Percentiles rank a stretch among this genome's conserved stretches.
Conservation (phyloP, 108 stramenopile species). For the Fistulifera pelliculosa region DNA sequence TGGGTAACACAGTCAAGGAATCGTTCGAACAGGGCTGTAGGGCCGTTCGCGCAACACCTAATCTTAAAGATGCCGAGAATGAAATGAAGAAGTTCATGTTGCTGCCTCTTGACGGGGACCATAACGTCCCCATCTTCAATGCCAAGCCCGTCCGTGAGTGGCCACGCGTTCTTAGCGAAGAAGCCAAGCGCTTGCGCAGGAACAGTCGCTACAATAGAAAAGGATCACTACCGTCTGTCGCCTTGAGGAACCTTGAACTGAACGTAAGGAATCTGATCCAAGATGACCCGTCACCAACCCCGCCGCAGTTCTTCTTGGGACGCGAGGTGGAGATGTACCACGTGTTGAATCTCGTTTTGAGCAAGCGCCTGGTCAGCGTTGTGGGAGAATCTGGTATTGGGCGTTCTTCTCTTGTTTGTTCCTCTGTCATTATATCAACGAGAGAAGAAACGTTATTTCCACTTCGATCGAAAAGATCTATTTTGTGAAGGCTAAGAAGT, state of each 20-base stretch:
- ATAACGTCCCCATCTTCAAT: slow-evolving; percentile 69
- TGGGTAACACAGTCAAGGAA: slow-evolving; percentile 69
- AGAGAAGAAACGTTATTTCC: slow-evolving; percentile 39
- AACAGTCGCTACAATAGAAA: slow-evolving; percentile 11
- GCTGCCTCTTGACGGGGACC: slow-evolving; percentile 72
- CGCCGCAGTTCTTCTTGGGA: slow-evolving; percentile 76
- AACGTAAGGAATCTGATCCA: slow-evolving; percentile 44
- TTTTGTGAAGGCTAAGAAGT: slow-evolving; percentile 40
- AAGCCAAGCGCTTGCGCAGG: slow-evolving; percentile 9
- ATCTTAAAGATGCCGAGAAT: slow-evolving; percentile 43
- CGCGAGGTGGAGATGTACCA: slow-evolving; percentile 75
- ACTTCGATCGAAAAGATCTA: slow-evolving; percentile 42
- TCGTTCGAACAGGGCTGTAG: slow-evolving; percentile 82
- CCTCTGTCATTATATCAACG: slow-evolving; percentile 76
- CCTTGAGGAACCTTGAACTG: slow-evolving; percentile 14
- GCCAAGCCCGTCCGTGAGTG: slow-evolving; percentile 49
- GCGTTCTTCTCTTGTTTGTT: slow-evolving; percentile 54
- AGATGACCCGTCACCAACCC: slow-evolving; percentile 60
- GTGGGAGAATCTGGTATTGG: slow-evolving; percentile 65
- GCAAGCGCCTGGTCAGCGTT: slow-evolving; percentile 55
- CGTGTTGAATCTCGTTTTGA: slow-evolving; percentile 39
- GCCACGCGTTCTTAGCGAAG: slow-evolving; percentile 22
- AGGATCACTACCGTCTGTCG: slow-evolving; percentile 5
- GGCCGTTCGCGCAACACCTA: slow-evolving; percentile 64
- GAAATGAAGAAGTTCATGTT: slow-evolving; percentile 80